Conservation (phyloP, 1,284 basidiomycete species). For the Volvariella surrecta region DNA sequence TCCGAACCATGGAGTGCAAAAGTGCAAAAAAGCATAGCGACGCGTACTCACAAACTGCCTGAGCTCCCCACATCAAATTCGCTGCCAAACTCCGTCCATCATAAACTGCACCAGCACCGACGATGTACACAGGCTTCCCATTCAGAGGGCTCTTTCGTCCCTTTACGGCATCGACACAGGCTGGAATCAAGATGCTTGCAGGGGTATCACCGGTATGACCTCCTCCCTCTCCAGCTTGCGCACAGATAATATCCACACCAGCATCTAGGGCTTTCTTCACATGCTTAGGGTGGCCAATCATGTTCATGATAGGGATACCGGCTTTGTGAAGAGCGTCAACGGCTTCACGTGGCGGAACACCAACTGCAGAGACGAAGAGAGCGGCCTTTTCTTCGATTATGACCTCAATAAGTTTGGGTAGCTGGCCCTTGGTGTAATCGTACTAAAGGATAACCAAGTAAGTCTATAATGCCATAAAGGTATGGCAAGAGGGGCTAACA, state of each 20-base stretch:
- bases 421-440: conserved; percentile 76
- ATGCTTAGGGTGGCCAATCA: conserved; percentile 89
- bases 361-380: conserved; percentile 83
- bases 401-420: conserved; percentile 74
- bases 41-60: conserved; percentile 57
- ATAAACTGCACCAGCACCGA: conserved; percentile 82
- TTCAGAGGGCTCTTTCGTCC: conserved; percentile 70
- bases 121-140: conserved; percentile 71
- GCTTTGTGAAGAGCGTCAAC: conserved; percentile 77
- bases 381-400: conserved; percentile 81
- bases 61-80: conserved; percentile 77
- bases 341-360: conserved; percentile 70
- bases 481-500: conserved; percentile 29
- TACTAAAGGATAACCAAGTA: conserved; percentile 31
- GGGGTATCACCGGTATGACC: conserved; percentile 76
- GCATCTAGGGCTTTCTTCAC: conserved; percentile 71
- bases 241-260: conserved; percentile 84
- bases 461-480: neutral
- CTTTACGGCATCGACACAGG: conserved; percentile 75
- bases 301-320: conserved; percentile 83
- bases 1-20: too few species aligned
- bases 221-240: conserved; percentile 83
- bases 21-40: conserved; percentile 24
- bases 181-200: conserved; percentile 73
- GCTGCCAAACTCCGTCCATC: conserved; percentile 84